Evolutionary conservation across 768 basidiomycete genomes (phyloP), one percentile per base, ranked within the genome.

Genomic region (Albatrellus ellisii): DNA sequence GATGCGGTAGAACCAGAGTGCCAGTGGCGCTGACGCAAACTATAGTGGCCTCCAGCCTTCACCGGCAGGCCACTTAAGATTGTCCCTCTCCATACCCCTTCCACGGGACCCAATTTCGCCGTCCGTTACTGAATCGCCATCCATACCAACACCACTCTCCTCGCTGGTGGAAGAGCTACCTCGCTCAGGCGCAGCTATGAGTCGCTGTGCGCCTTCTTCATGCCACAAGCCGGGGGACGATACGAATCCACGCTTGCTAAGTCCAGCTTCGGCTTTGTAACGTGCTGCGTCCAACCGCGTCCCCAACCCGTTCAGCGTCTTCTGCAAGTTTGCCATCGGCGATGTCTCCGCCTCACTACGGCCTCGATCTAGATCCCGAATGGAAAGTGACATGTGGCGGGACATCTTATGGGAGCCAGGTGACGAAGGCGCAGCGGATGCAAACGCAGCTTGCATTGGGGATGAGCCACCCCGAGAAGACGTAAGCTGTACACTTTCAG

Each of bases 221-320:
- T 54, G 46, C 53, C 57, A 61, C 15, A 44, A 46, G 26, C 79
- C 69, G n/a, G 33, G 8, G 15, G n/a, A 18, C 11, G 33, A 18
- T 8, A 35, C 33, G 48, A 69, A 82, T 29, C 79, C 80, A 4
- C 77, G 63, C 50, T 62, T 62, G 46, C 66, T 74, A 25, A 83
- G 50, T 14, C 78, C 79, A 15, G 79, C 80, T 56, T 82, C 79
- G 0, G 78, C 79, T 57, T 82, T 82, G 57, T 72, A 82, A 46
- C 76, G 60, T 20, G 75, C 79, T 24, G 71, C 70, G 43, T 81
- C 78, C 20, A 80, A 54, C 15, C 55, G 56, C 25, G 63, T 60
- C 44, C 61, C 62, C n/a, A 70, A 53, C 10, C 47, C 56, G 17
- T 52, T 58, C 29, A 74, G 49, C 42, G 69, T 69, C 21, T 62